A percentile compares a stretch with the other conserved stretches of the same genome.
These are phyloP conservation scores for Raffaelea albimanens DNA, from an alignment of 2,329 filamentous ascomycete genomes.

Conservation along the genomic window DNA sequence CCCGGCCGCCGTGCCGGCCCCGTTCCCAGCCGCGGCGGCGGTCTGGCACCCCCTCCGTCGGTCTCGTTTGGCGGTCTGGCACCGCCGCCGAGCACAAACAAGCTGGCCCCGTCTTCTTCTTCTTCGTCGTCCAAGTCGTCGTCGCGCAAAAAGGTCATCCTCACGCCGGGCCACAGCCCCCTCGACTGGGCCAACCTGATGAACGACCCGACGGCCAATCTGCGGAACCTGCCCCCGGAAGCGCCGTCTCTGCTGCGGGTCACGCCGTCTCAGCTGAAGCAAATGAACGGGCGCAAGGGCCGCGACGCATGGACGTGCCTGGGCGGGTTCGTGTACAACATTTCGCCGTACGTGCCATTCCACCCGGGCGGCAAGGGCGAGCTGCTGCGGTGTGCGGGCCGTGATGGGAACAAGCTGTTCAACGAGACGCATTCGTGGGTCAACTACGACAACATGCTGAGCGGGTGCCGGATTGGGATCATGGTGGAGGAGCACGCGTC, in stretches of 20 bases:
- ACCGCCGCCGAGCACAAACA: conserved; percentile 9
- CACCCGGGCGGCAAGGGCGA: conserved; percentile 82
- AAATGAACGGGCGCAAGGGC: conserved; percentile 72
- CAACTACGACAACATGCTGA: conserved; percentile 62
- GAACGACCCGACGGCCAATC: conserved; percentile 49
- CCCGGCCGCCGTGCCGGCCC: conserved; percentile 6
- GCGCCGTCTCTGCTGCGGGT: conserved; percentile 60
- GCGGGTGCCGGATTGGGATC: conserved; percentile 53
- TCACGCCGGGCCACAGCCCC: conserved; percentile 86
- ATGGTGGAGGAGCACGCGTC: conserved; percentile 45
- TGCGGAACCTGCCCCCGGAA: conserved; percentile 49
- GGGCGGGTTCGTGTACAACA: conserved; percentile 87
- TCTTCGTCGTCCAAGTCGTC: conserved; percentile 42
- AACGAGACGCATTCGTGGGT: conserved; percentile 63
- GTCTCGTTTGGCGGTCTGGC: conserved; percentile 15
- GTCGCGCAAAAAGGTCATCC: conserved; percentile 54
- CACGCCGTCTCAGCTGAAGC: conserved; percentile 69
- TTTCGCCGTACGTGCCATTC: conserved; percentile 79
- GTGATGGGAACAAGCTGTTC: conserved; percentile 55
- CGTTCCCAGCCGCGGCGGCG: not conserved
- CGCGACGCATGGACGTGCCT: conserved; percentile 86
- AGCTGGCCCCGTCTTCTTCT: conserved; percentile 44
- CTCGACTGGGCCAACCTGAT: conserved; percentile 89
- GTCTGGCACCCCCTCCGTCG: conserved; percentile 7
- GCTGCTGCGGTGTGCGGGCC: conserved; percentile 52